Evolutionary conservation across 345 rosid species (phyloP).

Genomic region (Conringia planisiliqua): DNA sequence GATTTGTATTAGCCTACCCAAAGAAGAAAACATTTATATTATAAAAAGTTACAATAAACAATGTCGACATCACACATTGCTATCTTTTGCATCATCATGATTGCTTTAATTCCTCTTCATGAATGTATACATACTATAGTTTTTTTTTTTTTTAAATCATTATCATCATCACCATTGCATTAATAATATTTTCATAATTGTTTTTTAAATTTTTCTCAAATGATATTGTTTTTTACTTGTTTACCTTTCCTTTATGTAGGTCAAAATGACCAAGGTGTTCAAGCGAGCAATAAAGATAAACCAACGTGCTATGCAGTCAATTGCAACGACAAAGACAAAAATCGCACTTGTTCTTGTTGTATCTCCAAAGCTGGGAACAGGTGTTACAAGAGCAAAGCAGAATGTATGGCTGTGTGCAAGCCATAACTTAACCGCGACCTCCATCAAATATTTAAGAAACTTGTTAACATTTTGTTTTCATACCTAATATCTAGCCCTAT

Average conservation of each 20-base stretch:
- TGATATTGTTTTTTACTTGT: neutral
- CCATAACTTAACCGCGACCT: no score
- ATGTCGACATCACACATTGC: neutral
- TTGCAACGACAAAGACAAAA: neutral
- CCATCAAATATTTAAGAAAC: no score
- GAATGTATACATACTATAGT: neutral
- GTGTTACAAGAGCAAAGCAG: neutral
- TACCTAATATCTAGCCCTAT: no score
- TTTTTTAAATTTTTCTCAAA: neutral
- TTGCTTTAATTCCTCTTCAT: neutral
- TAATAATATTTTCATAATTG: neutral
- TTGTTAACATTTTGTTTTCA: no score
- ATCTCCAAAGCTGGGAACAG: neutral
- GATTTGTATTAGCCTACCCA: neutral
- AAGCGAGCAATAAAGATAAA: neutral
- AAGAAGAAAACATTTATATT: neutral
- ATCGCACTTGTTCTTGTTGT: neutral
- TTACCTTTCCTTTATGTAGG: neutral
- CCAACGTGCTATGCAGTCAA: neutral
- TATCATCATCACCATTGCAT: neutral
- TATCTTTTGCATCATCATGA: neutral
- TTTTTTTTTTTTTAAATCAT: neutral
- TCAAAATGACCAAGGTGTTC: neutral
- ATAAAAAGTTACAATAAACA: neutral
- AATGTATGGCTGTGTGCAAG: neutral